Conservation (phyloP, 2,329 filamentous ascomycete species). For the Neurospora sp. region DNA sequence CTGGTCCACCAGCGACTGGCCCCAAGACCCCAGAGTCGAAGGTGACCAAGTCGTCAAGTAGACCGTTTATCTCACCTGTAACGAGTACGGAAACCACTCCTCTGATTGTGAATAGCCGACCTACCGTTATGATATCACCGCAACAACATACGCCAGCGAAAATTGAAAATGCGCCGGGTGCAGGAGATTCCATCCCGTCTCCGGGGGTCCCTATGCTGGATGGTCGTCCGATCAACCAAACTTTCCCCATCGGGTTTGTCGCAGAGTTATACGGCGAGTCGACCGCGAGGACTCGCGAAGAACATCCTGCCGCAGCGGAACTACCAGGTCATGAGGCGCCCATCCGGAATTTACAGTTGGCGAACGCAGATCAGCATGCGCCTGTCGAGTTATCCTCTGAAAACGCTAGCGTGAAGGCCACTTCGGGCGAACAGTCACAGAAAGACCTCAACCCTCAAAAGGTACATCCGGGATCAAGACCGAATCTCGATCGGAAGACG, state of each 20-base stretch:
- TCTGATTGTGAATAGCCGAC: conserved; percentile 15
- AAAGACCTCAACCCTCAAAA: conserved; percentile 2
- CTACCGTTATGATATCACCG: background rate
- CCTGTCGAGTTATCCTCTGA: conserved; percentile 9
- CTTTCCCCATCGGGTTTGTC: conserved; percentile 33
- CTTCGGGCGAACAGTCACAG: background rate
- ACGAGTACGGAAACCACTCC: conserved; percentile 20
- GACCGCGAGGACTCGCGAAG: conserved; percentile 30
- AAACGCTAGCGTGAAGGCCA: background rate
- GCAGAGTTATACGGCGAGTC: conserved; percentile 38
- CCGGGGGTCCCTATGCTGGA: conserved; percentile 25
- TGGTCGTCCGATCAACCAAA: conserved; percentile 22
- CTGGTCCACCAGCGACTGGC: conserved; percentile 26
- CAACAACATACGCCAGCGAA: background rate
- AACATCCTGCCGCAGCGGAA: conserved; percentile 37
- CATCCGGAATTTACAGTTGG: conserved; percentile 26
- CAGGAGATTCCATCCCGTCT: background rate
- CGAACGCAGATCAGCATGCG: conserved; percentile 10
- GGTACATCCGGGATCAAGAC: background rate
- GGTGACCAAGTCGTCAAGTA: background rate
- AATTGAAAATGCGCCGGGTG: background rate
- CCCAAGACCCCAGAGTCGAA: conserved; percentile 11
- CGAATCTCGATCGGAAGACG: background rate
- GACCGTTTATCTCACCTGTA: conserved; percentile 16
- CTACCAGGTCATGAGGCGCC: conserved; percentile 30